phyloP scores from a whole-genome alignment of 345 rosid genomes.

The Draba incana region DNA sequence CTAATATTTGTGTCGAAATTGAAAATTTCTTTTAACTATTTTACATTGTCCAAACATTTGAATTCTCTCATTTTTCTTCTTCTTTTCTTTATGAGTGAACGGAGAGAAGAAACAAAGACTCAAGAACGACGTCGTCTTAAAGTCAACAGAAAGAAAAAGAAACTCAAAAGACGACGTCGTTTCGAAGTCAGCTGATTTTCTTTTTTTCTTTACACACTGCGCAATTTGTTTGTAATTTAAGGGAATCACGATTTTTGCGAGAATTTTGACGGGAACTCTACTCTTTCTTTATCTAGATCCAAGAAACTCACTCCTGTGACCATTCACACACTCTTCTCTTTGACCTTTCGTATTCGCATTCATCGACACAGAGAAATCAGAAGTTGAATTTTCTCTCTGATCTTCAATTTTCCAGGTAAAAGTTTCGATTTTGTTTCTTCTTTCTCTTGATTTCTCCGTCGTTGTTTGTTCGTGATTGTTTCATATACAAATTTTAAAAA shows the following conservation, averaged over 20 bases:
- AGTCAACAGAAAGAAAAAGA: not conserved
- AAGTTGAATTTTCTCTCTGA: not conserved
- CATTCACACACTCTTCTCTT: not conserved
- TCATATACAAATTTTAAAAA: too few relatives aligned
- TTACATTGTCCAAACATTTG: too few relatives aligned
- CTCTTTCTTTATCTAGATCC: constrained; percentile 20
- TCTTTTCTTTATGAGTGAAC: not conserved
- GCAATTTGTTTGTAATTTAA: not conserved
- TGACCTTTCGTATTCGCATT: constrained; percentile 1
- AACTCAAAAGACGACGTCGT: not conserved
- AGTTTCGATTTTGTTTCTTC: not conserved
- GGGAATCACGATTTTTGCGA: constrained; percentile 1
- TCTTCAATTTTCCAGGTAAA: too few relatives aligned
- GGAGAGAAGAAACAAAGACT: not conserved
- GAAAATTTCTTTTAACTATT: too few relatives aligned
- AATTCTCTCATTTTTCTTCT: too few relatives aligned
- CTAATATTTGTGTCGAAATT: too few relatives aligned
- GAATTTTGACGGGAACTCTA: not conserved
- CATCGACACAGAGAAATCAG: not conserved
- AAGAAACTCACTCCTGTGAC: not conserved
- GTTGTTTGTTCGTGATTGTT: not conserved
- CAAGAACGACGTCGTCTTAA: not conserved
- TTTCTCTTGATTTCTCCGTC: not conserved
- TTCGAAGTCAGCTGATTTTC: not conserved
- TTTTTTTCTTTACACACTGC: not conserved